Evolutionary conservation across 805 yeast genomes (phyloP).

Genomic region (Lipomyces mesembrius): DNA sequence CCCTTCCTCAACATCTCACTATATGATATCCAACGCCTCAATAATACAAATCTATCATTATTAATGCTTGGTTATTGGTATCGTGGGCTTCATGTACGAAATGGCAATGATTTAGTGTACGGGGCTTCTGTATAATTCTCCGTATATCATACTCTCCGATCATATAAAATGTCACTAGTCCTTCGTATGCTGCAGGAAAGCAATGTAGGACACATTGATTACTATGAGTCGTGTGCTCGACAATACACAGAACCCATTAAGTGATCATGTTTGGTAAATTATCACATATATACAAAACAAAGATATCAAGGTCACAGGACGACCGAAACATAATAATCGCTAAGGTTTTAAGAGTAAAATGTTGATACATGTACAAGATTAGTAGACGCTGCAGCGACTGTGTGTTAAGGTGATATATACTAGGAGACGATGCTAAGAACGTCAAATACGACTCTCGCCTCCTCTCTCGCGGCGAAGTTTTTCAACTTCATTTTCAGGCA

Average conservation of each 20-base stretch:
- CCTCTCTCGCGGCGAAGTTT: conserved; percentile 55
- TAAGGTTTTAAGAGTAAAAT: not conserved
- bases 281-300: not conserved
- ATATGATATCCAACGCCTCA: too few species aligned
- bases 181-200: not conserved
- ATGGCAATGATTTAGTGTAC: not conserved
- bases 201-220: not conserved
- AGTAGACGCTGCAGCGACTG: not conserved
- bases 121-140: not conserved
- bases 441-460: not conserved
- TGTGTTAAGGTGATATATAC: not conserved
- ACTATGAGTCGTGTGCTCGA: not conserved
- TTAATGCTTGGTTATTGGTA: not conserved
- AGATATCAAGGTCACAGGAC: not conserved
- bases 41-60: too few species aligned
- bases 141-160: not conserved
- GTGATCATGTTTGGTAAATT: not conserved
- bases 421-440: not conserved
- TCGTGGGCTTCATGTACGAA: not conserved
- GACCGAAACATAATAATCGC: not conserved
- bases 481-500: conserved; percentile 74
- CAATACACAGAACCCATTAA: not conserved
- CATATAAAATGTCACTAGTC: not conserved
- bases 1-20: too few species aligned
- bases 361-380: not conserved